Evolutionary conservation across 768 basidiomycete genomes (phyloP).

Genomic region (Suillus brevipes): DNA sequence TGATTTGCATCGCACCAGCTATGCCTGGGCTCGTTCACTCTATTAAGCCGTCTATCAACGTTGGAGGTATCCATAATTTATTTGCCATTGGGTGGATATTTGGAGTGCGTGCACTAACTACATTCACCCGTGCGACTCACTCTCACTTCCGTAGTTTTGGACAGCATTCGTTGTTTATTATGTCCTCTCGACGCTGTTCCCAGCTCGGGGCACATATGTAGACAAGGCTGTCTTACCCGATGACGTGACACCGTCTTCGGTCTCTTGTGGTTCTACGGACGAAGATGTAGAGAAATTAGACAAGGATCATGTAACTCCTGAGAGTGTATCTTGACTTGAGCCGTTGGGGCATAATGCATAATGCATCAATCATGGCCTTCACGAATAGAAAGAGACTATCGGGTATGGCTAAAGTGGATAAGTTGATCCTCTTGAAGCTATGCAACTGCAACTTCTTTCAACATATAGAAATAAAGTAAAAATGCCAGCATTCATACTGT

Average conservation of each 20-base stretch:
- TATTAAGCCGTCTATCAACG: slow-evolving; percentile 59
- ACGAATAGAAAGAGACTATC: background rate
- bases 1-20: slow-evolving; percentile 66
- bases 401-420: background rate
- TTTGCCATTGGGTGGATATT: slow-evolving; percentile 14
- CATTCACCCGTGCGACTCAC: background rate
- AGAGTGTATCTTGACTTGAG: background rate
- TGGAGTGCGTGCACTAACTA: slow-evolving; percentile 3
- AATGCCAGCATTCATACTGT: background rate
- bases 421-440: background rate
- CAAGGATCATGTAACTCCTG: background rate
- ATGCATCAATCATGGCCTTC: no score
- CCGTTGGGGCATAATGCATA: background rate
- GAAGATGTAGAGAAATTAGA: slow-evolving; percentile 7
- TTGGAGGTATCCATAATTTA: slow-evolving; percentile 8
- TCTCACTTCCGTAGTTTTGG: slow-evolving; percentile 7
- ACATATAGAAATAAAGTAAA: background rate
- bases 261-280: background rate
- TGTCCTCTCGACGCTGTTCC: slow-evolving; percentile 10
- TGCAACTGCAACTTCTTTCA: background rate
- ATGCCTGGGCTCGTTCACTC: slow-evolving; percentile 77
- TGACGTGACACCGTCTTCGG: background rate
- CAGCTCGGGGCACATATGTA: slow-evolving; percentile 8
- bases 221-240: slow-evolving; percentile 11
- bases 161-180: slow-evolving; percentile 11